These are phyloP conservation scores for Plasmodium blacklocki DNA, from an alignment of 169 alveolate genomes.

Conservation along the genomic window DNA sequence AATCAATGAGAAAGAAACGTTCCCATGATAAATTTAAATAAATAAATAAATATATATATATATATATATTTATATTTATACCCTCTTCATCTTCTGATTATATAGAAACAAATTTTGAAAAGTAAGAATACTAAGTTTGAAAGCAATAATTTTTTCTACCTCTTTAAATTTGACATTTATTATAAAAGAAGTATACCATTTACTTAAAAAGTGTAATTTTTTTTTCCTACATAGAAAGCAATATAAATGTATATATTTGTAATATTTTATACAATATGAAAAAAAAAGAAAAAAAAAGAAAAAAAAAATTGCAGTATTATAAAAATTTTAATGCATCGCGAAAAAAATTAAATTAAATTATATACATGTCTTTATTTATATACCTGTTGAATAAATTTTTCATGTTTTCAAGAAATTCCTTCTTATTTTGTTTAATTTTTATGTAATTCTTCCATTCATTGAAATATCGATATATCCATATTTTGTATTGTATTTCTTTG, in stretches of 20 bases:
- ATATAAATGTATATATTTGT: neutral
- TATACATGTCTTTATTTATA: neutral
- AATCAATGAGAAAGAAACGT: too few species aligned
- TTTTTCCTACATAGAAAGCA: constrained; percentile 26
- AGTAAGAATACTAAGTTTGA: constrained; percentile 2
- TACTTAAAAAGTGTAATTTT: constrained; percentile 23
- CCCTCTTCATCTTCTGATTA: constrained; percentile 47
- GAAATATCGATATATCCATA: constrained; percentile 6
- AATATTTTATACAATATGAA: neutral
- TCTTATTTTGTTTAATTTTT: constrained; percentile 10
- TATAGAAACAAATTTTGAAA: constrained; percentile 4
- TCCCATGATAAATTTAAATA: neutral
- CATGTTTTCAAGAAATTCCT: constrained; percentile 27
- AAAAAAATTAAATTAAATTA: neutral
- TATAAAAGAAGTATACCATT: constrained; percentile 49
- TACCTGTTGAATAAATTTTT: constrained; percentile 43
- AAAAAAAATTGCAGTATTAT: neutral
- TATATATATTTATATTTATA: neutral
- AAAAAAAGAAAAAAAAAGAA: neutral
- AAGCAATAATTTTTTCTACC: constrained; percentile 18
- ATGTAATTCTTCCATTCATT: constrained; percentile 31
- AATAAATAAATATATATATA: neutral
- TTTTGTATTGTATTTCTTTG: constrained; percentile 23
- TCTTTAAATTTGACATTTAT: constrained; percentile 27
- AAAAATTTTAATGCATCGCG: constrained; percentile 1